These are phyloP conservation scores for Amniculicola lignicola DNA, from an alignment of 495 filamentous ascomycete species.

Conservation along the genomic window DNA sequence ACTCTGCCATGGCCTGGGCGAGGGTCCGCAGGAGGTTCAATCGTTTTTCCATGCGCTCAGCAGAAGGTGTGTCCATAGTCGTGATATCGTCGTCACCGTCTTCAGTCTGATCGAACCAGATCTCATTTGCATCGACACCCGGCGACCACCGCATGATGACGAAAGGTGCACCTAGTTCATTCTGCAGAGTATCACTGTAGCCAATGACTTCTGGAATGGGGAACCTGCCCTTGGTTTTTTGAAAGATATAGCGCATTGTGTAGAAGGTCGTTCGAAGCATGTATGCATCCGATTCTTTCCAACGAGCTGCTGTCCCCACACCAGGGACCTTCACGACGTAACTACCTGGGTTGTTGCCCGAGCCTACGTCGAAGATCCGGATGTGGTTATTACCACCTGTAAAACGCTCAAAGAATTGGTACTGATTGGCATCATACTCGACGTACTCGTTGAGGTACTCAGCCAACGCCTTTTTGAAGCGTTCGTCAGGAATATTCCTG, in stretches of 20 bases:
- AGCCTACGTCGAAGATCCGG: not conserved
- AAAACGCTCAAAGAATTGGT: not conserved
- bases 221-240: constrained; percentile 23
- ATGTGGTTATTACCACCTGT: not conserved
- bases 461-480: not conserved
- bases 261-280: not conserved
- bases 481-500: not conserved
- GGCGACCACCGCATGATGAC: constrained; percentile 23
- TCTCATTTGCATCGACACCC: constrained; percentile 10
- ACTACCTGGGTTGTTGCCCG: not conserved
- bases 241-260: constrained; percentile 1
- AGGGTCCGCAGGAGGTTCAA: not conserved
- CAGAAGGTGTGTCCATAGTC: not conserved
- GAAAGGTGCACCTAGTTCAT: constrained; percentile 18
- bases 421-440: not conserved
- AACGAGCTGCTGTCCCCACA: not conserved
- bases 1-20: not conserved
- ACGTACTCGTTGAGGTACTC: not conserved
- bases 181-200: constrained; percentile 4
- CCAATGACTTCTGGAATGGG: constrained; percentile 30
- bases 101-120: constrained; percentile 39
- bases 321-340: constrained; percentile 6
- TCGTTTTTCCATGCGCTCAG: not conserved
- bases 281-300: not conserved
- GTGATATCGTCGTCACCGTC: not conserved